Conservation (phyloP, 305 asterid genomes). For the Solanum hybrid region DNA sequence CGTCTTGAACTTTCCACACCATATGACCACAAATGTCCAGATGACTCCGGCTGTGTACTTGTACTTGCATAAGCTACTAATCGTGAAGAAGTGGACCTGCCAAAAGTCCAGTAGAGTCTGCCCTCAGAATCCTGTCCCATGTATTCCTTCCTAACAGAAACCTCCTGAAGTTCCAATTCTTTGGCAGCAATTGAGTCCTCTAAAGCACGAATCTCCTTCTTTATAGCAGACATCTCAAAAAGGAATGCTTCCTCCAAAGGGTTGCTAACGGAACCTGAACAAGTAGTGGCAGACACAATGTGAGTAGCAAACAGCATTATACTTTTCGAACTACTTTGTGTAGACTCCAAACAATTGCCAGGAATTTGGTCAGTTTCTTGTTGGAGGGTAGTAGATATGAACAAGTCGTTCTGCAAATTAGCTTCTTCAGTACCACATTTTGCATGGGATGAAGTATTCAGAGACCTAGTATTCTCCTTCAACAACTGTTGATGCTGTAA, state of each 20-base stretch:
- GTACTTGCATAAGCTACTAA: constrained; percentile 50
- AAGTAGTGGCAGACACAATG: constrained; percentile 20
- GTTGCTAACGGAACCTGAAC: constrained; percentile 21
- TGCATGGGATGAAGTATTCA: constrained; percentile 19
- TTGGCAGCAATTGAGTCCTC: constrained; percentile 47
- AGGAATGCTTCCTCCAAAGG: constrained; percentile 32
- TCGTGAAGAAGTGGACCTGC: constrained; percentile 51
- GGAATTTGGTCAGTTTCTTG: constrained; percentile 20
- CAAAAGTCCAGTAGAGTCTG: constrained; percentile 65
- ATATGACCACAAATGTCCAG: constrained; percentile 24
- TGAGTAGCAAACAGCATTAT: constrained; percentile 22
- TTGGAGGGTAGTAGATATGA: constrained; percentile 12
- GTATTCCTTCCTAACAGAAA: constrained; percentile 62
- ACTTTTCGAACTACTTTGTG: constrained; percentile 10
- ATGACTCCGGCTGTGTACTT: constrained; percentile 28
- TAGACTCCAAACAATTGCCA: constrained; percentile 1
- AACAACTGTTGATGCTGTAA: constrained; percentile 22
- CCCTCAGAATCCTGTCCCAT: constrained; percentile 89
- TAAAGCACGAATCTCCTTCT: constrained; percentile 42
- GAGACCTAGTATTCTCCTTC: constrained; percentile 24
- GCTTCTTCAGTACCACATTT: constrained; percentile 19
- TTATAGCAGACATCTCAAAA: constrained; percentile 31
- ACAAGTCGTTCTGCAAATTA: constrained; percentile 23
- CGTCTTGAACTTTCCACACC: constrained; percentile 9
- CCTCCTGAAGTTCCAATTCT: constrained; percentile 51